Percentiles rank a stretch among this genome's conserved stretches.
These are phyloP conservation scores for Botryobasidium botryosum DNA, from an alignment of 768 basidiomycete genomes.

Conservation along the genomic window DNA sequence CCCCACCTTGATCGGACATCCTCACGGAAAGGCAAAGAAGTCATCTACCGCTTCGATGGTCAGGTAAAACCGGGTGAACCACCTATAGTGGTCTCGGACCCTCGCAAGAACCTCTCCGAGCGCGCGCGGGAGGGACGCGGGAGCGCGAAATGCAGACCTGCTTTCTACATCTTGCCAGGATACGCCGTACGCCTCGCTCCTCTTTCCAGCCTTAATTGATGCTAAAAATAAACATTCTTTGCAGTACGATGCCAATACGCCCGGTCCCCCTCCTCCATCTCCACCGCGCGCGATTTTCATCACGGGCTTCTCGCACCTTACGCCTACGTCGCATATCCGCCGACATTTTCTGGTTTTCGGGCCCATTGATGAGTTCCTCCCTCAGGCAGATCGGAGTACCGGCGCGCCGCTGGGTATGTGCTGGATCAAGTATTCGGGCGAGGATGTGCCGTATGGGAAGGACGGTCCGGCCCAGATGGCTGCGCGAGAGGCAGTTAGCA, in stretches of 20 bases:
- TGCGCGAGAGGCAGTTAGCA: conserved; percentile 46
- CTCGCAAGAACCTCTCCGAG: conserved; percentile 4
- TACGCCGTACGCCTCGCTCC: neutral
- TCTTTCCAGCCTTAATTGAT: neutral
- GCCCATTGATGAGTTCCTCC: conserved; percentile 44
- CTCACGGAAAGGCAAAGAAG: conserved; percentile 12
- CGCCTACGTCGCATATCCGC: conserved; percentile 45
- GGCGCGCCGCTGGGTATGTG: conserved; percentile 74
- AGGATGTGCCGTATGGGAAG: conserved; percentile 4
- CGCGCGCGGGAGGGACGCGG: conserved; percentile 11
- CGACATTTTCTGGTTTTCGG: conserved; percentile 51
- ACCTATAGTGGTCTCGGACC: conserved; percentile 10
- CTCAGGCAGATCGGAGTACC: conserved; percentile 62
- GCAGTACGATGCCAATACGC: conserved; percentile 63
- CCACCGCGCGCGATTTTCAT: conserved; percentile 63
- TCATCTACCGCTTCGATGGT: conserved; percentile 3
- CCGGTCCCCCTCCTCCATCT: conserved; percentile 53
- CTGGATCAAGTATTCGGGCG: conserved; percentile 38
- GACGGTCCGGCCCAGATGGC: conserved; percentile 4
- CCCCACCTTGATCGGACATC: conserved; percentile 10
- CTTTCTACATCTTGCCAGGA: conserved; percentile 10
- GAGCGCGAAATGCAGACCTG: conserved; percentile 11
- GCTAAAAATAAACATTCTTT: neutral
- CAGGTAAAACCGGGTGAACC: neutral
- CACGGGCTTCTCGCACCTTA: conserved; percentile 52